Base-by-base conservation (phyloP, 257 asterid genomes). In the Lycium ferocissimum region DNA sequence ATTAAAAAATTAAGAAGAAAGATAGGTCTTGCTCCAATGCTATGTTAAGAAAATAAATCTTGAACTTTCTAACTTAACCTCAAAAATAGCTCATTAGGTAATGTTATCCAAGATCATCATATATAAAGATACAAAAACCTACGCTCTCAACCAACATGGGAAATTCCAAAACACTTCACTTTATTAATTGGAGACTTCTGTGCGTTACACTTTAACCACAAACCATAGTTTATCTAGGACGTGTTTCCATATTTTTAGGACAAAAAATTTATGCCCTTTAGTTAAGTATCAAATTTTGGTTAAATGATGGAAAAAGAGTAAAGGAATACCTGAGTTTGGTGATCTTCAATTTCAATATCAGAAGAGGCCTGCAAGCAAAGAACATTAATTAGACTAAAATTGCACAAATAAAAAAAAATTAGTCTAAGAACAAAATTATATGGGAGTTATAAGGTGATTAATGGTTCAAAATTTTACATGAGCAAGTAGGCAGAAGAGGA, bases 331-430 rank as follows among this genome's bases (percentile, higher is more conserved):
- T 75, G 82, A 43, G 86, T 35, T 58, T 49, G 82, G 59, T 81
- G 90, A 59, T 89, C 87, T 82, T 83, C 92, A 87, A 79, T 20
- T 86, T 89, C 90, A 53, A 81, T 82, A 89, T 89, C 93, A 80
- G 93, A 90, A 47, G 95, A 94, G 1, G 91, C 94, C 96, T 92
- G 88, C 84, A 70, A 40, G 49, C 11, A 57, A 40, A 73, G 12
- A 78, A 78, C 57, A 72, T 56, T 51, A 62, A 38, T 38, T 67
- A 69, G 86, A 8, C 38, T 20, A 54, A 6, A 70, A 3, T 33
- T n/a, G 6, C 26, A 49, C 20, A 7, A 65, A 86, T n/a, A 9
- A 73, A 3, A 57, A 57, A 43, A 14, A 12, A 56, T 7, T 12
- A 10, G 54, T 37, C 17, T 9, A 59, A 72, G 65, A 38, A 35